Percentiles rank a stretch among this genome's conserved stretches.
These are phyloP conservation scores for Heliamphora exappendiculata DNA, from an alignment of 148 eudicot genomes.

Conservation along the genomic window DNA sequence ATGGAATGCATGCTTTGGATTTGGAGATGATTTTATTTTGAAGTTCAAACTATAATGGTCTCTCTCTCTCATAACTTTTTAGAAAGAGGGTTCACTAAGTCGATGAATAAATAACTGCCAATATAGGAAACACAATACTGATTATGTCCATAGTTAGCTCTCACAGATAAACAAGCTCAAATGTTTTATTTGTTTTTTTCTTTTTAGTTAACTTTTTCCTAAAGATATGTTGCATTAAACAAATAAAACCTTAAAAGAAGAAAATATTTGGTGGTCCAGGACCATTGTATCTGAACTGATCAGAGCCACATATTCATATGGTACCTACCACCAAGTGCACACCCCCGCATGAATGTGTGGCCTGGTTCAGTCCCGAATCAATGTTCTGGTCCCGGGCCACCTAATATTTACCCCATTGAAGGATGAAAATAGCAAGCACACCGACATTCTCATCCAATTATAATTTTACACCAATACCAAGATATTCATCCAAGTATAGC, in stretches of 20 bases:
- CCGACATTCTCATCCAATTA: not conserved
- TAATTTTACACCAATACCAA: not conserved
- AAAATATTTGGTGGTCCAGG: too few relatives aligned
- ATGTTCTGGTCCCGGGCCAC: not conserved
- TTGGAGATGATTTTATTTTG: not conserved
- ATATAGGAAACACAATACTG: not conserved
- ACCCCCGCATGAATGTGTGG: too few relatives aligned
- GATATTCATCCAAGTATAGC: not conserved
- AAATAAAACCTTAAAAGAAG: not conserved
- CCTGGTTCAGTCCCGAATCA: not conserved
- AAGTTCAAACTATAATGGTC: not conserved
- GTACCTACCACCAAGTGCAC: too few relatives aligned
- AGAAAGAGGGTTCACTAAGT: not conserved
- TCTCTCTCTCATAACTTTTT: not conserved
- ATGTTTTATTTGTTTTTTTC: too few relatives aligned
- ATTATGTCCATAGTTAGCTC: not conserved
- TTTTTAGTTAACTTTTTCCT: not conserved
- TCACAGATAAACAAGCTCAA: constrained; percentile 1
- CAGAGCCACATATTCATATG: too few relatives aligned
- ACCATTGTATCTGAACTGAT: too few relatives aligned
- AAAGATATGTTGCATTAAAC: not conserved
- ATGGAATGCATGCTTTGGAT: too few relatives aligned
- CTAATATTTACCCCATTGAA: not conserved
- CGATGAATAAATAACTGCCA: not conserved
- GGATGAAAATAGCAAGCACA: not conserved